These are phyloP conservation scores for Chaetoscypha palmicola DNA, from an alignment of 2,329 filamentous ascomycete species.

Conservation along the genomic window DNA sequence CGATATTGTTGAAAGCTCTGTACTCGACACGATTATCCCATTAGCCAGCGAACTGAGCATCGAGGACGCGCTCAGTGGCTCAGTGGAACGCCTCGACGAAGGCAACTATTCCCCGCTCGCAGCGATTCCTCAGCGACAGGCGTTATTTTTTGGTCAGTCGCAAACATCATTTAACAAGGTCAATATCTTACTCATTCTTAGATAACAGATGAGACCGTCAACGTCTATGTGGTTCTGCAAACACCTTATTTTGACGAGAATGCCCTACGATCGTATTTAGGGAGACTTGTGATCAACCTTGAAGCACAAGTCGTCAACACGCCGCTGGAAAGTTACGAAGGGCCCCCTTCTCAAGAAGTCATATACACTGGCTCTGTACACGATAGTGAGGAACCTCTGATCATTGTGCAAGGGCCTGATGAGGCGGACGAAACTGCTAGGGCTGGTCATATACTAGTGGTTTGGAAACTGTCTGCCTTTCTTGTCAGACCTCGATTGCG, in stretches of 20 bases:
- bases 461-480: slow-evolving; percentile 56
- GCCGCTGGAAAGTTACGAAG: slow-evolving; percentile 38
- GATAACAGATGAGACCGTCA: slow-evolving; percentile 63
- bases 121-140: slow-evolving; percentile 54
- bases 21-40: slow-evolving; percentile 55
- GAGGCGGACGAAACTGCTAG: slow-evolving; percentile 28
- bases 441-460: slow-evolving; percentile 42
- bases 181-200: slow-evolving; percentile 43
- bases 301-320: slow-evolving; percentile 60
- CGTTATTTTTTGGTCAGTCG: slow-evolving; percentile 64
- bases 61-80: slow-evolving; percentile 42
- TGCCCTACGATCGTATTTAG: slow-evolving; percentile 51
- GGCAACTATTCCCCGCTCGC: slow-evolving; percentile 39
- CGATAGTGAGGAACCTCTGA: slow-evolving; percentile 43
- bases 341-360: slow-evolving; percentile 46
- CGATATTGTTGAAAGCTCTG: slow-evolving; percentile 50
- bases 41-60: slow-evolving; percentile 47
- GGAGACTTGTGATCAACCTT: slow-evolving; percentile 56
- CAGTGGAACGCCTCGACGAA: slow-evolving; percentile 33
- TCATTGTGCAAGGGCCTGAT: slow-evolving; percentile 39
- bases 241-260: slow-evolving; percentile 53
- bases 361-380: slow-evolving; percentile 51
- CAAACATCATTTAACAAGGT: slow-evolving; percentile 25
- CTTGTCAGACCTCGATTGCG: slow-evolving; percentile 55
- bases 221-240: slow-evolving; percentile 61